Evolutionary conservation across 257 asterid genomes (phyloP).

Genomic region (Vinca minor): DNA sequence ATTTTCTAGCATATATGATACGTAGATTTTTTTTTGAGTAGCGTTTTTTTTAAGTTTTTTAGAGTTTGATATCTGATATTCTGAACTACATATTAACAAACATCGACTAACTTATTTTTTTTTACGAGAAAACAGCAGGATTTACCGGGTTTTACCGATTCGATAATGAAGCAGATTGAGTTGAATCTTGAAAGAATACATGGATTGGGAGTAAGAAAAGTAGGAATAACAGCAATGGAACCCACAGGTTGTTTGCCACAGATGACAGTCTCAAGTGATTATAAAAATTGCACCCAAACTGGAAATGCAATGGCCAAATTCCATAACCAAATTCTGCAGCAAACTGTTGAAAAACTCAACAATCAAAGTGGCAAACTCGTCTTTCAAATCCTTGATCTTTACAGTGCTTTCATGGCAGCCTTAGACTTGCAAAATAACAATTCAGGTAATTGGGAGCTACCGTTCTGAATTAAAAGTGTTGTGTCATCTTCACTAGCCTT

Average conservation of each 20-base stretch:
- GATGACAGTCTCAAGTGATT: conserved; percentile 18
- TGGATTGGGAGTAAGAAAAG: conserved; percentile 40
- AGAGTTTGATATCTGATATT: too few relatives aligned
- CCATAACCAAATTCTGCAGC: conserved; percentile 42
- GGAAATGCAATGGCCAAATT: conserved; percentile 31
- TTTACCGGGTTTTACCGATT: conserved; percentile 24
- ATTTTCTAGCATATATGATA: too few relatives aligned
- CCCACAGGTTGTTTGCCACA: conserved; percentile 59
- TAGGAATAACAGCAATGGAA: conserved; percentile 37
- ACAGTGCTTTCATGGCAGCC: conserved; percentile 41
- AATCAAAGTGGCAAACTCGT: conserved; percentile 25
- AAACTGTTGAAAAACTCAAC: conserved; percentile 34
- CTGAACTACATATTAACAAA: too few relatives aligned
- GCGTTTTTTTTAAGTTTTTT: too few relatives aligned
- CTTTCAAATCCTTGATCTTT: conserved; percentile 44
- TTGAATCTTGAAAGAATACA: conserved; percentile 38
- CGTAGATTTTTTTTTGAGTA: too few relatives aligned
- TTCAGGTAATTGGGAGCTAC: too few relatives aligned
- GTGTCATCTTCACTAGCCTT: too few relatives aligned
- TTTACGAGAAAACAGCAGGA: too few relatives aligned
- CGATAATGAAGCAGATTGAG: conserved; percentile 37
- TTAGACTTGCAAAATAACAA: too few relatives aligned
- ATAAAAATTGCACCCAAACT: conserved; percentile 28
- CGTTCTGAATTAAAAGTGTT: too few relatives aligned
- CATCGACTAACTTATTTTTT: too few relatives aligned